These are phyloP conservation scores for Chalciporus sphaerocephalus DNA, from an alignment of 768 basidiomycete species.

Conservation along the genomic window DNA sequence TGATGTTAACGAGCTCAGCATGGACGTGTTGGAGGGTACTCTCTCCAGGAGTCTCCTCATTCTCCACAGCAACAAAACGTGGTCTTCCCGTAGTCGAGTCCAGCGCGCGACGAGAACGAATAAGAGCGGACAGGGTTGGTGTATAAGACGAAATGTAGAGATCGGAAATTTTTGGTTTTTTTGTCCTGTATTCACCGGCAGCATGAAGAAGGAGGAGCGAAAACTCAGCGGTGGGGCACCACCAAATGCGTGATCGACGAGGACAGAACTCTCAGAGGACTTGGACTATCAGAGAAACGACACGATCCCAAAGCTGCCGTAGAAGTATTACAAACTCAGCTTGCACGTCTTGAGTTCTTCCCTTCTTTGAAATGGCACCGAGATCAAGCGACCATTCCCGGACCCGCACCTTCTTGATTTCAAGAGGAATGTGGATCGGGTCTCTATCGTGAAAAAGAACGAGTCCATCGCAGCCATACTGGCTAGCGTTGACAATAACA, in stretches of 20 bases:
- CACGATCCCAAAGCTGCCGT: conserved; percentile 3
- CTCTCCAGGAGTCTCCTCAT: neutral
- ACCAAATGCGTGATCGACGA: conserved; percentile 7
- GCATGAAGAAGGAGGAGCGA: conserved; percentile 34
- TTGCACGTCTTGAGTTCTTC: neutral
- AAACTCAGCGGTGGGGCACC: conserved; percentile 16
- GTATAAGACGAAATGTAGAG: conserved; percentile 20
- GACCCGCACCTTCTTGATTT: neutral
- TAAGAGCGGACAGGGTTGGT: conserved; percentile 15
- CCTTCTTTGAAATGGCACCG: neutral
- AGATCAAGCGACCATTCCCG: neutral
- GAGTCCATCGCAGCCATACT: conserved; percentile 6
- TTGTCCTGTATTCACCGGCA: conserved; percentile 25
- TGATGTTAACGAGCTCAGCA: no score
- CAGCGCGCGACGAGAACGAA: conserved; percentile 1
- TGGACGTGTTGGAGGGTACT: neutral
- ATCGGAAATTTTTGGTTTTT: neutral
- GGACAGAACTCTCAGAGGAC: neutral
- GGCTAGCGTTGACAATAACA: neutral
- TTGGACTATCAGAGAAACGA: conserved; percentile 3
- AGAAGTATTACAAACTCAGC: neutral
- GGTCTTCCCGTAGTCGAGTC: neutral
- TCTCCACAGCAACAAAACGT: neutral
- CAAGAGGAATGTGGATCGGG: neutral
- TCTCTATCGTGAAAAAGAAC: conserved; percentile 2